Evolutionary conservation across 2,329 filamentous ascomycete species (phyloP).

Genomic region (Madurella mycetomatis): DNA sequence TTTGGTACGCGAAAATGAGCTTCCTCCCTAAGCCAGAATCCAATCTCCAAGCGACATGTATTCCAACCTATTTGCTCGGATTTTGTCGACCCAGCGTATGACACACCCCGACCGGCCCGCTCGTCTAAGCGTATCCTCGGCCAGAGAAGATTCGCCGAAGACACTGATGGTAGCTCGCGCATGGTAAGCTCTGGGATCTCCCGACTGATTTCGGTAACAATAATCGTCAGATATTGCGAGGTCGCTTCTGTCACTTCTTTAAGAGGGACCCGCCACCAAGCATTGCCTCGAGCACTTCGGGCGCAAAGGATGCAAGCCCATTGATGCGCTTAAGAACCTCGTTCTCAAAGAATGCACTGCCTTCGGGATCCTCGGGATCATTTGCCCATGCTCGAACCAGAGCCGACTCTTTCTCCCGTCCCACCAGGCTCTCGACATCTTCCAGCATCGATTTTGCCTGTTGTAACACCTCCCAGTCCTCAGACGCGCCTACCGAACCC

Average conservation of each 20-base stretch:
- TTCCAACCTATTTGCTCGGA: slow-evolving; percentile 25
- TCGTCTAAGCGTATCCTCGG: not conserved
- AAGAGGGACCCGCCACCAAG: slow-evolving; percentile 27
- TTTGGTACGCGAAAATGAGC: slow-evolving; percentile 10
- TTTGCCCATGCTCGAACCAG: slow-evolving; percentile 43
- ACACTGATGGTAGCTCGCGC: not conserved
- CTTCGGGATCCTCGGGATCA: slow-evolving; percentile 37
- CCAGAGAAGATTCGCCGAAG: not conserved
- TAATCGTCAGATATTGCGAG: not conserved
- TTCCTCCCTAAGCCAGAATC: not conserved
- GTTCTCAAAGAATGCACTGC: slow-evolving; percentile 45
- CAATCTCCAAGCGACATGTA: slow-evolving; percentile 23
- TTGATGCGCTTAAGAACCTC: slow-evolving; percentile 46
- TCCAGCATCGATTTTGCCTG: slow-evolving; percentile 44
- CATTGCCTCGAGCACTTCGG: slow-evolving; percentile 40
- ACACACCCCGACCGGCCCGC: not conserved
- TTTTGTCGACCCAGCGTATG: not conserved
- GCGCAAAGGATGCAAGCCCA: slow-evolving; percentile 43
- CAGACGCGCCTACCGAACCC: slow-evolving; percentile 39
- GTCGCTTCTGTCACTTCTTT: slow-evolving; percentile 2
- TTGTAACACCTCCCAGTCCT: slow-evolving; percentile 43
- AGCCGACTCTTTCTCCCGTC: slow-evolving; percentile 41
- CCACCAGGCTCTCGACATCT: slow-evolving; percentile 45
- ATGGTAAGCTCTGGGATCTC: slow-evolving; percentile 3
- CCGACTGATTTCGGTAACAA: not conserved